Conservation (phyloP, 192 early-diverging fungal genomes). For the Backusella luteola region DNA sequence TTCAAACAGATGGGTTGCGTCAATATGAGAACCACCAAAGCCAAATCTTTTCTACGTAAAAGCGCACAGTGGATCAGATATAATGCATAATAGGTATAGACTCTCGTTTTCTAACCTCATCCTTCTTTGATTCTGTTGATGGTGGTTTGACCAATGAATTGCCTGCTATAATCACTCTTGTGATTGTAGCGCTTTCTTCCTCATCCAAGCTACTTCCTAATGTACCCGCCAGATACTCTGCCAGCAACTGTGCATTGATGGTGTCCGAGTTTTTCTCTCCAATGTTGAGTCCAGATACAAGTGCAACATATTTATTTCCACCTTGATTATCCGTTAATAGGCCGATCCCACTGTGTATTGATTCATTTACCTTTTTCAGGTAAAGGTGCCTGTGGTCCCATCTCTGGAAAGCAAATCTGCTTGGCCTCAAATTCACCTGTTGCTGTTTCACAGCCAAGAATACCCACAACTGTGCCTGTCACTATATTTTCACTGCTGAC, state of each 20-base stretch:
- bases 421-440: conserved; percentile 81
- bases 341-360: no score
- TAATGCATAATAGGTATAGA: background rate
- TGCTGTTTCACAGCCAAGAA: conserved; percentile 75
- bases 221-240: conserved; percentile 80
- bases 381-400: conserved; percentile 51
- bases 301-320: conserved; percentile 64
- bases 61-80: background rate
- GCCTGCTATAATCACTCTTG: conserved; percentile 76
- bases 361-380: conserved; percentile 21
- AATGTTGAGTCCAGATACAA: conserved; percentile 81
- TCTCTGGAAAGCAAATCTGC: conserved; percentile 77
- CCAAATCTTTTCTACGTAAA: conserved; percentile 49
- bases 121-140: conserved; percentile 22
- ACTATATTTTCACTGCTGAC: conserved; percentile 58
- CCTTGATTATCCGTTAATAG: no score
- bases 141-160: conserved; percentile 57
- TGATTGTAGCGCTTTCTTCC: conserved; percentile 52
- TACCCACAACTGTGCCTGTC: conserved; percentile 79
- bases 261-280: conserved; percentile 45
- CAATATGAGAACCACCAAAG: conserved; percentile 43
- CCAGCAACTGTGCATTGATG: conserved; percentile 68
- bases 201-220: conserved; percentile 64
- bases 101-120: conserved; percentile 20
- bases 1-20: conserved; percentile 46